phyloP scores from a whole-genome alignment of 2,329 filamentous ascomycete genomes.

The Aspergillus hiratsukae region DNA sequence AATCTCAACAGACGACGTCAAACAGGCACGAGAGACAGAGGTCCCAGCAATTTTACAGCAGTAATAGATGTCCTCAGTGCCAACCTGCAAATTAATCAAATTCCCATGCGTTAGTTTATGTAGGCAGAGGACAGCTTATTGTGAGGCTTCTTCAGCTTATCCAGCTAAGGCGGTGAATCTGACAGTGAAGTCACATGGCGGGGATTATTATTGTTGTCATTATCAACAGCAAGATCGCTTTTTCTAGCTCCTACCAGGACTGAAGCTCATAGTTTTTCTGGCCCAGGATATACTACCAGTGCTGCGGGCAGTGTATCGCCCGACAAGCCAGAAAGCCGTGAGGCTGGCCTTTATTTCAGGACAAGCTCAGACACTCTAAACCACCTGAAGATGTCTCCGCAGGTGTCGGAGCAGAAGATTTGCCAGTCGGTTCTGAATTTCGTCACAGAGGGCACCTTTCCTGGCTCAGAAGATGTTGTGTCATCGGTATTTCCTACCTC shows the following conservation, averaged over 20 bases:
- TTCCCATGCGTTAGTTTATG: background rate
- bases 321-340: background rate
- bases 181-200: conserved; percentile 32
- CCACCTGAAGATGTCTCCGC: conserved; percentile 28
- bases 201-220: conserved; percentile 9
- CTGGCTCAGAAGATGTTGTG: conserved; percentile 53
- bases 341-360: background rate
- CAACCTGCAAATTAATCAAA: conserved; percentile 2
- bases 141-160: background rate
- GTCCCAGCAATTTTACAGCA: background rate
- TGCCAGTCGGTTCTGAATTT: conserved; percentile 63
- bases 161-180: conserved; percentile 17
- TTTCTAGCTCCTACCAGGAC: background rate
- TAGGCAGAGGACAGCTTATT: background rate
- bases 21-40: background rate
- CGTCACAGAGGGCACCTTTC: conserved; percentile 53
- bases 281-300: background rate
- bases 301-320: background rate
- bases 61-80: background rate
- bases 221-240: background rate
- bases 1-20: background rate
- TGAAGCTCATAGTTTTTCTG: background rate
- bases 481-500: conserved; percentile 49
- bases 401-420: conserved; percentile 39
- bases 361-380: background rate